Conservation (phyloP, 2,329 filamentous ascomycete species). For the Talaromyces piceae region DNA sequence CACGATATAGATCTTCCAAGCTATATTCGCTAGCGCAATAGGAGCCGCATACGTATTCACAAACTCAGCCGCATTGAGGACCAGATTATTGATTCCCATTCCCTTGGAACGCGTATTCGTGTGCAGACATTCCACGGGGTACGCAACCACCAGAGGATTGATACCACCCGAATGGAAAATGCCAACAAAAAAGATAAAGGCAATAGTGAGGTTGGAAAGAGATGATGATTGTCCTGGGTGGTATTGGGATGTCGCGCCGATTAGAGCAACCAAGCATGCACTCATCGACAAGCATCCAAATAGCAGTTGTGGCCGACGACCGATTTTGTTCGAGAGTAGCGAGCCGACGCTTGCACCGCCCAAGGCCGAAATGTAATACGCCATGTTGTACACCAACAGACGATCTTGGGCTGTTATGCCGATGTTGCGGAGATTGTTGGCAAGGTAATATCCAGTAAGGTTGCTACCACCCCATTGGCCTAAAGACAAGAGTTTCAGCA, state of each 20-base stretch:
- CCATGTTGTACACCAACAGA: background rate
- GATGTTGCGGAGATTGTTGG: conserved; percentile 1
- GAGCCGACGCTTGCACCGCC: background rate
- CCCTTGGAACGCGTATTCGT: background rate
- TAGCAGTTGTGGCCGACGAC: background rate
- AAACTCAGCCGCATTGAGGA: background rate
- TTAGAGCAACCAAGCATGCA: conserved; percentile 1
- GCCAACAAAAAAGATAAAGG: conserved; percentile 1
- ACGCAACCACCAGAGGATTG: background rate
- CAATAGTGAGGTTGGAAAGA: background rate
- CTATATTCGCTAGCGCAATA: conserved; percentile 1
- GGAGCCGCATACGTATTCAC: conserved; percentile 1
- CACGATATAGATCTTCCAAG: background rate
- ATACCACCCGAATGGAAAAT: background rate
- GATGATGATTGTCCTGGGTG: background rate
- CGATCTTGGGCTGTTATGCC: conserved; percentile 5
- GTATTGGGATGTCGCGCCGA: background rate
- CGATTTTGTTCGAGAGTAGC: background rate
- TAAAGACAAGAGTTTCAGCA: background rate
- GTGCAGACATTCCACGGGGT: background rate
- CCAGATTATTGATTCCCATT: background rate
- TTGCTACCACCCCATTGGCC: conserved; percentile 3
- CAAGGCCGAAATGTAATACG: background rate
- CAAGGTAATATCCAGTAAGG: conserved; percentile 4
- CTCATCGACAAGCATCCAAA: background rate